Percentiles rank a stretch among this genome's conserved stretches.
Conservation (phyloP, 1,139 yeast species). For the Pichia sp. region DNA sequence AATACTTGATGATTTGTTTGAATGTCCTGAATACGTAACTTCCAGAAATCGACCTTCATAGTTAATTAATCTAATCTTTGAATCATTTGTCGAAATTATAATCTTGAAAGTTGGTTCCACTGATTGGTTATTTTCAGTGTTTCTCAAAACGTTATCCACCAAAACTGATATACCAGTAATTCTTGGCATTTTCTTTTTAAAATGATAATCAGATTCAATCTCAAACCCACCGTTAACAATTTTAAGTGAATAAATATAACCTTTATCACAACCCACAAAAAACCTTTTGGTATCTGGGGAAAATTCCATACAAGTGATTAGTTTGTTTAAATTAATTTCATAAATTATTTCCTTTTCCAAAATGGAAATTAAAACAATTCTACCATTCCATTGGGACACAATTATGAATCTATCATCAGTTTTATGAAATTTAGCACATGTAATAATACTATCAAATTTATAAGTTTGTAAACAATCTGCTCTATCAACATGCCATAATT, state of each 20-base stretch:
- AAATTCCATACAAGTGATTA: slow-evolving; percentile 65
- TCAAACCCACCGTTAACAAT: slow-evolving; percentile 49
- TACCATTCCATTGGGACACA: slow-evolving; percentile 77
- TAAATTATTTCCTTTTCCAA: slow-evolving; percentile 60
- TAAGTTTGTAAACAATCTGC: slow-evolving; percentile 58
- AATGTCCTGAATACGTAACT: slow-evolving; percentile 66
- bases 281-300: slow-evolving; percentile 64
- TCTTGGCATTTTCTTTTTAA: slow-evolving; percentile 41
- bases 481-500: slow-evolving; percentile 79
- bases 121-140: not conserved
- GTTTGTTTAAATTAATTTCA: slow-evolving; percentile 33
- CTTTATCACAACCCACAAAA: slow-evolving; percentile 78
- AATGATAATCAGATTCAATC: slow-evolving; percentile 48
- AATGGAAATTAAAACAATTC: slow-evolving; percentile 77
- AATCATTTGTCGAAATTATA: slow-evolving; percentile 71
- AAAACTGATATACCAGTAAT: slow-evolving; percentile 39
- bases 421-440: slow-evolving; percentile 78
- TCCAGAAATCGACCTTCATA: slow-evolving; percentile 51
- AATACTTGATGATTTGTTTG: slow-evolving; percentile 65
- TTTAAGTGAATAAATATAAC: slow-evolving; percentile 58
- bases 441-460: slow-evolving; percentile 73
- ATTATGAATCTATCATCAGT: slow-evolving; percentile 81
- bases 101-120: slow-evolving; percentile 22
- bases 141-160: not conserved
- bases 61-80: slow-evolving; percentile 63